Evolutionary conservation across 352 stramenopile genomes (phyloP).

Genomic region (Elongisporangium prolatum): DNA sequence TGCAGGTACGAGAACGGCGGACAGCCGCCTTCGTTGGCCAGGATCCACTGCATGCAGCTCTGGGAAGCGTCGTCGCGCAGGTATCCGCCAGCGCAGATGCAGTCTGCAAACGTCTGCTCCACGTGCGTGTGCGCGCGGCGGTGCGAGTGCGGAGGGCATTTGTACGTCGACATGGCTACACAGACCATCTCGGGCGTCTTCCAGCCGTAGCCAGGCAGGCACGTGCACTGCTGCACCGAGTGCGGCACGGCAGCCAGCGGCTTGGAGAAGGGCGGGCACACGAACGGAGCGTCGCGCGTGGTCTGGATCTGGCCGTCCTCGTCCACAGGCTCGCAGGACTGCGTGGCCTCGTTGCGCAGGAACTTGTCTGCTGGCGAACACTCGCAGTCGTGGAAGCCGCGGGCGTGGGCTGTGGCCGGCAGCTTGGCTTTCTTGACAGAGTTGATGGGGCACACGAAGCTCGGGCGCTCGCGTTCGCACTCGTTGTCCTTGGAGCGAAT

Average conservation of each 20-base stretch:
- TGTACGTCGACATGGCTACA: conserved; percentile 47
- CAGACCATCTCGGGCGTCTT: conserved; percentile 69
- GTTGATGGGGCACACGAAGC: conserved; percentile 62
- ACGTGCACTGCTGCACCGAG: conserved; percentile 74
- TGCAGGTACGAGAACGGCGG: conserved; percentile 52
- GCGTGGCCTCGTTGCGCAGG: conserved; percentile 46
- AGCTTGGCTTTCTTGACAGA: conserved; percentile 40
- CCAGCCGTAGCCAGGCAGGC: conserved; percentile 68
- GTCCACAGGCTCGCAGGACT: conserved; percentile 37
- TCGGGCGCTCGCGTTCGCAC: conserved; percentile 48
- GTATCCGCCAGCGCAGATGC: conserved; percentile 62
- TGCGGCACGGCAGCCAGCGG: conserved; percentile 47
- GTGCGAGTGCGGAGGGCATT: conserved; percentile 59
- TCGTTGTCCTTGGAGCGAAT: conserved; percentile 34
- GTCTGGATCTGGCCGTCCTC: conserved; percentile 8
- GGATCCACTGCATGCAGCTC: conserved; percentile 61
- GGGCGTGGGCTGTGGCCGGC: conserved; percentile 27
- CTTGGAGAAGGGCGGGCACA: conserved; percentile 56
- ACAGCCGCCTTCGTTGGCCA: conserved; percentile 61
- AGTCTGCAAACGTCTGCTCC: conserved; percentile 56
- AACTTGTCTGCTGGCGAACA: conserved; percentile 44
- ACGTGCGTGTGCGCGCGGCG: conserved; percentile 23
- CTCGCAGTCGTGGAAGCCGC: conserved; percentile 73
- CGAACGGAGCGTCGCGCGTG: conserved; percentile 15
- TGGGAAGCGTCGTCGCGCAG: conserved; percentile 49